Evolutionary conservation across 805 yeast genomes (phyloP), one percentile per base, ranked within the genome.

Genomic region (Candida adriatica): DNA sequence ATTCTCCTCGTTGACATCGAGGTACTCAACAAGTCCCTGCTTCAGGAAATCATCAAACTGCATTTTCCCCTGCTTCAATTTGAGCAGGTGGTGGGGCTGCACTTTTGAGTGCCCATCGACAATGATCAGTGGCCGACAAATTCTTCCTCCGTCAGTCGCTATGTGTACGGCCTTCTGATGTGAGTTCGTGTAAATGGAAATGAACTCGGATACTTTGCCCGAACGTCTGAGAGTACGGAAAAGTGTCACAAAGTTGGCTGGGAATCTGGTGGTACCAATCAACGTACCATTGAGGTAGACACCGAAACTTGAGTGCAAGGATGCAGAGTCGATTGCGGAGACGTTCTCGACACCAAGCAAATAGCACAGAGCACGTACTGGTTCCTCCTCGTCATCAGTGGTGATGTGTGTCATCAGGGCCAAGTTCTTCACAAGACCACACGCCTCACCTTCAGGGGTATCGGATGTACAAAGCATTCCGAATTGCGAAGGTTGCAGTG

Each of bases 361-460:
- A 45, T 66, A 82, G 50, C 96, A 86, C 20, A 88, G 63, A 34
- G 72, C 73, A 41, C 69, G 73, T 24, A 92, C 75, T 13, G 98
- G 97, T 8, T 69, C 83, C 50, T 90, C 96, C 57, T 92, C 98
- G 48, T 86, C 96, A 59, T 92, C 98, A 1, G 98, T 90, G 5
- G 98, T 92, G 51, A 92, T 92, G 59, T 92, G 98, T 8, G 98
- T 92, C 98, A 92, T 92, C 28, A 92, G 68, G 2, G 98, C 98
- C 56, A 92, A 66, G 55, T 92, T 92, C 62, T 92, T 92, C 22
- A 92, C 98, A 58, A 92, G 71, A 53, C 98, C 98, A 75, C 98
- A 92, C 1, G 98, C 98, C 61, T 92, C 98, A 70, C 98, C 98
- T 71, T 92, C 98, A 1, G 98, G 98, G 0, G 98, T 92, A 71